Base-by-base conservation (phyloP, 345 rosid genomes). In the Heritiera fomes region DNA sequence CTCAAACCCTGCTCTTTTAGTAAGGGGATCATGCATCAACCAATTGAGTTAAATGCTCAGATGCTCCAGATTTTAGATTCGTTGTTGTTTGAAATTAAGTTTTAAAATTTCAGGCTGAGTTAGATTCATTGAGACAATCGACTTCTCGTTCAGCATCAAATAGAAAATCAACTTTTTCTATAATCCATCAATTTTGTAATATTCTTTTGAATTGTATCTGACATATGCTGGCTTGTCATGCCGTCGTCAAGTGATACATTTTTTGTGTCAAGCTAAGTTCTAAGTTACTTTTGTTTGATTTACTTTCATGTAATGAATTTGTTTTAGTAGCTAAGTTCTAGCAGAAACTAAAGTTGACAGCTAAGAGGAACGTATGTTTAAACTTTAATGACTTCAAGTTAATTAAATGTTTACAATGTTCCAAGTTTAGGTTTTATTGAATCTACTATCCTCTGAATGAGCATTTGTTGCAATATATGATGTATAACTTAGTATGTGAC, bases 271-370 rank as follows among this genome's bases (percentile, higher is more conserved):
- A 41, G 15, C n/a, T n/a, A n/a, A n/a, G n/a, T n/a, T n/a, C n/a
- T n/a, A n/a, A n/a, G n/a, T n/a, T n/a, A 74, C 18, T 40, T 73
- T n/a, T 46, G n/a, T 79, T 73, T 75, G 78, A 52, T 77, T 66
- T 88, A 53, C 18, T 1, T 75, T 55, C 18, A 11, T 79, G 65
- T n/a, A n/a, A n/a, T n/a, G n/a, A 40, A 20, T 81, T 74, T 71
- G 8, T 79, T 84, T 77, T 40, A 72, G 78, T 86, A 91, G 98
- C 85, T 86, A 83, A 84, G 73, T 95, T 95, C 60, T 95, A 97
- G 98, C 86, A 86, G 84, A 93, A 93, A 83, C 88, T 95, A 30
- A 91, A 82, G 85, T 41, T 70, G 53, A 89, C 85, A 75, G 94
- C 90, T 62, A 86, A 82, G 59, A 83, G 74, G 75, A 93, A 91